Evolutionary conservation across 164 flowering plant species (phyloP).

Genomic region (Sedum album): DNA sequence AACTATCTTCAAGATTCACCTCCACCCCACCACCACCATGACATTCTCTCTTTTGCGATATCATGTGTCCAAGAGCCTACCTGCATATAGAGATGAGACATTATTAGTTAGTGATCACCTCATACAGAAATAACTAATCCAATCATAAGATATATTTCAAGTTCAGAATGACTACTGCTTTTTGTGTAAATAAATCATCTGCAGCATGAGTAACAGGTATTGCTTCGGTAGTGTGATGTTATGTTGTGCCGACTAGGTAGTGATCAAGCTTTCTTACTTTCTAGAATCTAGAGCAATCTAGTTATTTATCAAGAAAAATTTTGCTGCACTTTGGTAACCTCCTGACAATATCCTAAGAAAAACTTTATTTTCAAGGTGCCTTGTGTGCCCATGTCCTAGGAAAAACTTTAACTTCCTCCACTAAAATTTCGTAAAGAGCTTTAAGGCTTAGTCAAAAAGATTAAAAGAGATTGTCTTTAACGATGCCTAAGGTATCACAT

Average conservation of each 20-base stretch:
- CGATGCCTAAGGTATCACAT: too few relatives aligned
- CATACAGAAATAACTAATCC: too few relatives aligned
- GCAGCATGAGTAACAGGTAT: too few relatives aligned
- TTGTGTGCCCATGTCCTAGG: not conserved
- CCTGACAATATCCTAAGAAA: not conserved
- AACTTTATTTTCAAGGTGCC: not conserved
- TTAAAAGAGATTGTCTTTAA: too few relatives aligned
- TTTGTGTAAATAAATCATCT: too few relatives aligned
- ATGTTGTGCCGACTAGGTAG: too few relatives aligned
- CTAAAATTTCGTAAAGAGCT: not conserved
- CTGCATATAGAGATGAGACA: too few relatives aligned
- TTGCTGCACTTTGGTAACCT: not conserved
- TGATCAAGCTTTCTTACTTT: too few relatives aligned
- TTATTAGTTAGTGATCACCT: too few relatives aligned
- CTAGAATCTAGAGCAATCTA: not conserved
- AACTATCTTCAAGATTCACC: conserved; percentile 1
- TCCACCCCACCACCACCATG: not conserved
- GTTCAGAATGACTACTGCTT: too few relatives aligned
- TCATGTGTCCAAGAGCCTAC: not conserved
- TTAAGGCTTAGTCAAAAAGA: not conserved
- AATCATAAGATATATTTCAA: too few relatives aligned
- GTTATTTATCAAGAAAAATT: not conserved
- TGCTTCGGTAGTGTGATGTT: too few relatives aligned
- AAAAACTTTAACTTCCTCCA: not conserved
- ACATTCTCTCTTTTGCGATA: not conserved